Percentiles rank a stretch among this genome's conserved stretches.
phyloP scores from a whole-genome alignment of 2,329 filamentous ascomycete genomes.

The Verticillium zaregamsianum region DNA sequence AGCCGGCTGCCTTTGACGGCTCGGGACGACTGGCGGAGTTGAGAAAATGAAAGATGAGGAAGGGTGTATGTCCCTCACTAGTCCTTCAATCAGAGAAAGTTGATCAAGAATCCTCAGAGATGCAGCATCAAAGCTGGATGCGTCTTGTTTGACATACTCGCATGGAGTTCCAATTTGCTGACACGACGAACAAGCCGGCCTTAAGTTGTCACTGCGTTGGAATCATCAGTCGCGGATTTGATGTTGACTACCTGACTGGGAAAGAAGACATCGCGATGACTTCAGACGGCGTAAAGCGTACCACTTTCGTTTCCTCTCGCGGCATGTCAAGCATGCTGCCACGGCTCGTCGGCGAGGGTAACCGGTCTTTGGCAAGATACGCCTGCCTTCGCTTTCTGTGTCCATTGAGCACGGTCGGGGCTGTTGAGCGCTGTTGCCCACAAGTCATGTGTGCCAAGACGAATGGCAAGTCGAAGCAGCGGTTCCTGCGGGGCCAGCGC shows the following conservation, averaged over 20 bases:
- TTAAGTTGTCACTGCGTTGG: neutral
- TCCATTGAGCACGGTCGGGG: neutral
- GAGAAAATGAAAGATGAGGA: neutral
- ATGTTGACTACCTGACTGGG: too few relatives aligned
- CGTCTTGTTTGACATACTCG: neutral
- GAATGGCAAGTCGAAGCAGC: too few relatives aligned
- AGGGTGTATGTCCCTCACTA: neutral
- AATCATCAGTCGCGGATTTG: neutral
- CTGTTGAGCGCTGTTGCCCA: too few relatives aligned
- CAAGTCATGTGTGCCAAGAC: too few relatives aligned
- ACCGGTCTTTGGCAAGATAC: neutral
- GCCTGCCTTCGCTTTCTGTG: neutral
- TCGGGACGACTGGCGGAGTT: neutral
- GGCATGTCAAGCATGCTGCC: neutral
- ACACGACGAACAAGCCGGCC: neutral
- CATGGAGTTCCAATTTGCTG: neutral
- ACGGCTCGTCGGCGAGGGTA: neutral
- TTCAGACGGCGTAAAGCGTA: neutral
- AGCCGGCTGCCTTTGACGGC: neutral
- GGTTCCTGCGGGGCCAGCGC: too few relatives aligned
- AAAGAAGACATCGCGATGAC: too few relatives aligned
- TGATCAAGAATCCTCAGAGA: neutral
- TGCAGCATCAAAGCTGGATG: neutral
- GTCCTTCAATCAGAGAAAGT: neutral
- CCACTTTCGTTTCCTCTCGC: constrained; percentile 1